phyloP scores from a whole-genome alignment of 2,329 filamentous ascomycete genomes.

The Cladosporium oxysporum region DNA sequence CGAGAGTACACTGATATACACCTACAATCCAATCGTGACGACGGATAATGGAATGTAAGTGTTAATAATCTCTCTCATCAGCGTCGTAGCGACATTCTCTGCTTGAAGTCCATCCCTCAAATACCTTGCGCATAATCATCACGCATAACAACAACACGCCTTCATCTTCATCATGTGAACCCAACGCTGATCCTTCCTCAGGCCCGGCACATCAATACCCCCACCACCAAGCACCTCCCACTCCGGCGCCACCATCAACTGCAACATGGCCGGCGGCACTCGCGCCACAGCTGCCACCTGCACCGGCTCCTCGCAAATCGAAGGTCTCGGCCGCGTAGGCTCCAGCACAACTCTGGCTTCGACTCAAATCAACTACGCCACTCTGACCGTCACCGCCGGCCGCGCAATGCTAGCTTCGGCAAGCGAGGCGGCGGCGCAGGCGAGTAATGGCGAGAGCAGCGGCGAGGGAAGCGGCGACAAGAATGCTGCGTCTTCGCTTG shows the following conservation, averaged over 20 bases:
- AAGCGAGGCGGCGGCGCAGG: neutral
- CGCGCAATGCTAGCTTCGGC: neutral
- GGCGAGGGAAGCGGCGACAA: neutral
- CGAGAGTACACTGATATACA: conserved; percentile 31
- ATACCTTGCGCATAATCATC: neutral
- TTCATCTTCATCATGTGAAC: neutral
- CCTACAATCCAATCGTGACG: conserved; percentile 21
- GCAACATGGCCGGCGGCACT: conserved; percentile 30
- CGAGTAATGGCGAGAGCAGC: neutral
- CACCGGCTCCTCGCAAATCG: conserved; percentile 26
- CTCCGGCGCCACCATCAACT: conserved; percentile 27
- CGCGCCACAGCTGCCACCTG: conserved; percentile 27
- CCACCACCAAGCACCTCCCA: neutral
- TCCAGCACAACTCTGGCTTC: conserved; percentile 33
- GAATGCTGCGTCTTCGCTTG: neutral
- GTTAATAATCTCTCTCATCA: neutral
- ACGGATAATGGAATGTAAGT: conserved; percentile 22
- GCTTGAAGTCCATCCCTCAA: neutral
- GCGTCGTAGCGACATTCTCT: neutral
- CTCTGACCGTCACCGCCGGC: conserved; percentile 34
- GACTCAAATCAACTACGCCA: conserved; percentile 31
- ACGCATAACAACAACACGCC: neutral
- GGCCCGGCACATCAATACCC: conserved; percentile 22
- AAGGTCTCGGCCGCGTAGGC: conserved; percentile 30
- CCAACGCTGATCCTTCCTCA: neutral